These are phyloP conservation scores for Drosera capensis DNA, from an alignment of 148 eudicot genomes.

Conservation along the genomic window DNA sequence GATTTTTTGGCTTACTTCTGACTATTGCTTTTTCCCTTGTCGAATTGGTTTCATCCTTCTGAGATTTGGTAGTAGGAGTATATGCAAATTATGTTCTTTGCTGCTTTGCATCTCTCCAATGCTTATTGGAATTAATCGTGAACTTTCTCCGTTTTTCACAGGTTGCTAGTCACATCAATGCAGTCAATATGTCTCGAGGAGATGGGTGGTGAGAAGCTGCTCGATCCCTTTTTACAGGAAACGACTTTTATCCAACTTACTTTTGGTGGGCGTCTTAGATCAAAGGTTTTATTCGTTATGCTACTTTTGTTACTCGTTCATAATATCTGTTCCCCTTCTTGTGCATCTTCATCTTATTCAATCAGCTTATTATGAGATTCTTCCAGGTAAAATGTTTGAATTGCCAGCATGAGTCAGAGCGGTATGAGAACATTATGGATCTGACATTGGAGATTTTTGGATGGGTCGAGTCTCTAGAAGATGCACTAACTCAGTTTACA, in stretches of 20 bases:
- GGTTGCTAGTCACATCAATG: constrained; percentile 92
- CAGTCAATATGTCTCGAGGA: constrained; percentile 83
- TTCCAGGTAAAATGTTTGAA: constrained; percentile 69
- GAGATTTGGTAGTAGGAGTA: background rate
- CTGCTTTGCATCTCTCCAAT: background rate
- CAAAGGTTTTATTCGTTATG: constrained; percentile 60
- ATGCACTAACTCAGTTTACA: constrained; percentile 87
- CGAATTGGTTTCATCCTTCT: too few species aligned
- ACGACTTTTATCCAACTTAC: constrained; percentile 82
- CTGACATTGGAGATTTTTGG: constrained; percentile 83
- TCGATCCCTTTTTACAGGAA: constrained; percentile 73
- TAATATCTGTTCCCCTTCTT: background rate
- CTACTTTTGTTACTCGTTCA: constrained; percentile 1
- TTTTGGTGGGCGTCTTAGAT: constrained; percentile 80
- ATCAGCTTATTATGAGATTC: too few species aligned
- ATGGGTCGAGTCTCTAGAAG: constrained; percentile 85
- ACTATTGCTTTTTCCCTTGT: too few species aligned
- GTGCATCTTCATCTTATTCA: background rate
- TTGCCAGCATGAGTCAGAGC: constrained; percentile 72
- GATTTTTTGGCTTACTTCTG: too few species aligned
- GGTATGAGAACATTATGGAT: constrained; percentile 86
- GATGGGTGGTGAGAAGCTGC: constrained; percentile 68
- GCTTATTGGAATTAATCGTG: background rate
- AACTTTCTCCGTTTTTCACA: constrained; percentile 7
- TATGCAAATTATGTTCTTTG: background rate